These are phyloP conservation scores for Podospora bellae-mahoneyi DNA, from an alignment of 495 filamentous ascomycete species.

Conservation along the genomic window DNA sequence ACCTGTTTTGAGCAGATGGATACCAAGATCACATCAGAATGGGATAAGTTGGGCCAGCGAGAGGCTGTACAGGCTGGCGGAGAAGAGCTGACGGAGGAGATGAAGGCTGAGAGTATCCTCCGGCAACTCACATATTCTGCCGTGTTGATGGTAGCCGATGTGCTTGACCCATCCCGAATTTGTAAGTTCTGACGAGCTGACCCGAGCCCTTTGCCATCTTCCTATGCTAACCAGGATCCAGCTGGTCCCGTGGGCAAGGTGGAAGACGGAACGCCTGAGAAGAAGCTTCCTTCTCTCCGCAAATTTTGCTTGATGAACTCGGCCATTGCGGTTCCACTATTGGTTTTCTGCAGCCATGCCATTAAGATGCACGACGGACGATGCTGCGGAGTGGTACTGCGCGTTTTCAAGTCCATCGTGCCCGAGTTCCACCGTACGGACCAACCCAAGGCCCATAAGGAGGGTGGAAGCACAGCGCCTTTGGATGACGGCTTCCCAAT, in stretches of 20 bases:
- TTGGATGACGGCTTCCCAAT: constrained; percentile 46
- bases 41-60: constrained; percentile 65
- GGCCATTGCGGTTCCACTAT: constrained; percentile 76
- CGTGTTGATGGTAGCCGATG: constrained; percentile 81
- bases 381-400: constrained; percentile 79
- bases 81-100: constrained; percentile 81
- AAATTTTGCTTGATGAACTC: constrained; percentile 78
- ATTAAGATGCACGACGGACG: constrained; percentile 88
- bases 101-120: constrained; percentile 96
- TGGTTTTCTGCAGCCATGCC: constrained; percentile 87
- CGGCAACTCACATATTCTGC: constrained; percentile 90
- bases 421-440: constrained; percentile 60
- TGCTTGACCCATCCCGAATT: constrained; percentile 69
- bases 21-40: constrained; percentile 78
- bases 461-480: constrained; percentile 7
- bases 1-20: constrained; percentile 84
- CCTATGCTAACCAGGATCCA: constrained; percentile 18
- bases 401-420: constrained; percentile 77
- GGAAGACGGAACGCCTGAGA: background rate
- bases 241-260: constrained; percentile 5
- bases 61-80: constrained; percentile 53
- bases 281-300: constrained; percentile 54
- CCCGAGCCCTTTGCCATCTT: background rate
- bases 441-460: constrained; percentile 15
- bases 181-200: constrained; percentile 39